Conservation (phyloP, 805 yeast species). For the Kodamaea kaohsiungensis region DNA sequence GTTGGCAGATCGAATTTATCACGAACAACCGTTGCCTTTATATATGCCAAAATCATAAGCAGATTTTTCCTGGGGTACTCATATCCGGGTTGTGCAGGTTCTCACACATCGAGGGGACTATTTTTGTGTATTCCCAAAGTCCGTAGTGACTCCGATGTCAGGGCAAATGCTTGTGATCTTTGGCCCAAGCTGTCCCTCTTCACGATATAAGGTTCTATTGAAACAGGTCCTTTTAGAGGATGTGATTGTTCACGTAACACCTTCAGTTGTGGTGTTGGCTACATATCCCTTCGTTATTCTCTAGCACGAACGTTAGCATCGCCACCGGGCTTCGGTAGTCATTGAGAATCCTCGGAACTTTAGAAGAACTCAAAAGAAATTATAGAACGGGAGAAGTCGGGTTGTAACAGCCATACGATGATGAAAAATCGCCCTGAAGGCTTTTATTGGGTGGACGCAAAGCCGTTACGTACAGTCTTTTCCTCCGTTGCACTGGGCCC, state of each 20-base stretch:
- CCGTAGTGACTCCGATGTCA: constrained; percentile 3
- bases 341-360: background rate
- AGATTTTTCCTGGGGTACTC: constrained; percentile 7
- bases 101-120: background rate
- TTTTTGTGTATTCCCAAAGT: constrained; percentile 2
- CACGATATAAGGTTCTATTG: no score
- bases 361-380: background rate
- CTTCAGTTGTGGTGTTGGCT: background rate
- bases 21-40: background rate
- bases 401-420: background rate
- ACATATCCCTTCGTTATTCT: no score
- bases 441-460: background rate
- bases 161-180: background rate
- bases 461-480: background rate
- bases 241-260: background rate
- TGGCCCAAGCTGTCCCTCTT: no score
- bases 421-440: background rate
- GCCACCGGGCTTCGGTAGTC: background rate
- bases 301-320: no score
- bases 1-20: background rate
- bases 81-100: background rate
- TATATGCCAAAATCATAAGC: constrained; percentile 1
- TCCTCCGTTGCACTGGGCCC: background rate
- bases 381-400: background rate
- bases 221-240: background rate